A percentile compares a stretch with the other conserved stretches of the same genome.
These are phyloP conservation scores for Medakamo hakoo DNA, from an alignment of 139 green algal genomes.

Conservation along the genomic window DNA sequence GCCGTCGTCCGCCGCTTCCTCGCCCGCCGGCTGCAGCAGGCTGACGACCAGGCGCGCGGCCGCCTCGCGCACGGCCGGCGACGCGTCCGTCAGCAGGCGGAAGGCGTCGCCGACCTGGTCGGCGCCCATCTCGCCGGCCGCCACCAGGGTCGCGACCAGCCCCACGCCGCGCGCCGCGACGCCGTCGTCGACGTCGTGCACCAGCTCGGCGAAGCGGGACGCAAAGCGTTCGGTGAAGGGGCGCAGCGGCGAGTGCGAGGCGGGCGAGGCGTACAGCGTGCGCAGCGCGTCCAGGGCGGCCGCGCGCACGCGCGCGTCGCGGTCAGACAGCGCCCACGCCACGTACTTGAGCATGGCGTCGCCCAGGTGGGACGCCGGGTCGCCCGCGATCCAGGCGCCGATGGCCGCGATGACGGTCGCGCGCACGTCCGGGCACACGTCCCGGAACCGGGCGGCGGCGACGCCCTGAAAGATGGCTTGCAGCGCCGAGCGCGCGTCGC, in stretches of 20 bases:
- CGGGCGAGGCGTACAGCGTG: conserved; percentile 35
- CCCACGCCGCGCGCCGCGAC: conserved; percentile 58
- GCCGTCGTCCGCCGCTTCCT: neutral
- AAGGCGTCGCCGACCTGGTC: conserved; percentile 18
- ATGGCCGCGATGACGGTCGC: conserved; percentile 53
- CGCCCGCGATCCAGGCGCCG: conserved; percentile 55
- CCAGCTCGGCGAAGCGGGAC: conserved; percentile 60
- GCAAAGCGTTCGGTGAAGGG: conserved; percentile 66
- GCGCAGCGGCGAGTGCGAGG: conserved; percentile 37
- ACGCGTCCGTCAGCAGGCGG: conserved; percentile 35
- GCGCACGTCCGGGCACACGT: conserved; percentile 54
- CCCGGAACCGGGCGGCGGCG: conserved; percentile 41
- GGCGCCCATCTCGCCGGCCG: conserved; percentile 14
- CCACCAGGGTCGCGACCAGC: conserved; percentile 39
- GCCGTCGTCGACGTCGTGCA: conserved; percentile 56
- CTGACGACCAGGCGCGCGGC: conserved; percentile 40
- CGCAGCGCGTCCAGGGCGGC: conserved; percentile 30
- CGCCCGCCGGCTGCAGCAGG: conserved; percentile 24
- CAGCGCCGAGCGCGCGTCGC: conserved; percentile 20
- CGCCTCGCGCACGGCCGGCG: conserved; percentile 26
- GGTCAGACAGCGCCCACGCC: conserved; percentile 84
- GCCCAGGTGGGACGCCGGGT: conserved; percentile 58
- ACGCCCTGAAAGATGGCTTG: conserved; percentile 37
- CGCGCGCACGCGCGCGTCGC: conserved; percentile 38
- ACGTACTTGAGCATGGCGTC: conserved; percentile 93